Evolutionary conservation across 257 asterid genomes (phyloP).

Genomic region (Solanum boliviense): DNA sequence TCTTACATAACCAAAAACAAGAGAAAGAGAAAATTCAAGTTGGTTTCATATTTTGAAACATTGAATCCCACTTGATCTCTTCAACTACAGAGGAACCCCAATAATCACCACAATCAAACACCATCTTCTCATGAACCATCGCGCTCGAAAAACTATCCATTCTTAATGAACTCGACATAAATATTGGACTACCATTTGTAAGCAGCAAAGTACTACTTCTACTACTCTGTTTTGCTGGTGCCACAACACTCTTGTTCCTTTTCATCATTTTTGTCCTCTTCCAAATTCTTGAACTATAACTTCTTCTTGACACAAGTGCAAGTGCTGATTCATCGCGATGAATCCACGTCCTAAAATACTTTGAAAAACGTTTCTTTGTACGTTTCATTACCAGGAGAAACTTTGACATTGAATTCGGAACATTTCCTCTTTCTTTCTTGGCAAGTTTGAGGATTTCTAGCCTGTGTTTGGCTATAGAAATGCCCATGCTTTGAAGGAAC

Average conservation of each 20-base stretch:
- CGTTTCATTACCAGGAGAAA: constrained; percentile 43
- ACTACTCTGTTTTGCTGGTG: constrained; percentile 3
- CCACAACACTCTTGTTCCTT: constrained; percentile 28
- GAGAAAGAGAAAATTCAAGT: constrained; percentile 16
- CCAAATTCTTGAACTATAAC: constrained; percentile 29
- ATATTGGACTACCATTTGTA: constrained; percentile 46
- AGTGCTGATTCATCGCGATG: constrained; percentile 36
- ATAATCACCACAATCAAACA: constrained; percentile 19
- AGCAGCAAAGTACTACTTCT: constrained; percentile 27
- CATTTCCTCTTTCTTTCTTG: constrained; percentile 4
- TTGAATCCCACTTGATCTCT: constrained; percentile 64
- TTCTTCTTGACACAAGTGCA: constrained; percentile 40
- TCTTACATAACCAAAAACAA: neutral
- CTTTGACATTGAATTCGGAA: constrained; percentile 30
- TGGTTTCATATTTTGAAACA: constrained; percentile 82
- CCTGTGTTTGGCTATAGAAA: constrained; percentile 57
- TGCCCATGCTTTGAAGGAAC: constrained; percentile 44
- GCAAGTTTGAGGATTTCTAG: constrained; percentile 64
- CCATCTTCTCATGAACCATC: constrained; percentile 7
- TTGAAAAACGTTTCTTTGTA: constrained; percentile 43
- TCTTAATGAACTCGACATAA: constrained; percentile 40
- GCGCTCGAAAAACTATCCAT: constrained; percentile 42
- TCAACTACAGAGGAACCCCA: constrained; percentile 43
- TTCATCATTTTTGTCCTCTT: constrained; percentile 34
- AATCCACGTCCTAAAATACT: constrained; percentile 28